These are phyloP conservation scores for Exophiala alcalophila DNA, from an alignment of 2,329 filamentous ascomycete species.

Conservation along the genomic window DNA sequence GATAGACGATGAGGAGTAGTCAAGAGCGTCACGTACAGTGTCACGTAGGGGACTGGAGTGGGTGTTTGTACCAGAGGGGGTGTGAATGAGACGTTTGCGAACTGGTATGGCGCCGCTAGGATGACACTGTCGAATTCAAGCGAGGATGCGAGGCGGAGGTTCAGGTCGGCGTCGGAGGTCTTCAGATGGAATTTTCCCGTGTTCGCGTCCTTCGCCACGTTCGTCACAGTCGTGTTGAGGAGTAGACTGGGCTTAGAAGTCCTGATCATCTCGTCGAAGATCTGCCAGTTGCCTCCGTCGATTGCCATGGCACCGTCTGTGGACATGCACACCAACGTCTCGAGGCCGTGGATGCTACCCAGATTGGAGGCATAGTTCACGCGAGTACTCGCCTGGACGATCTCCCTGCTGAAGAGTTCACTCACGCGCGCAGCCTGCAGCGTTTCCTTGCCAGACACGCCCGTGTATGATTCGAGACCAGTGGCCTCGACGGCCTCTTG, in stretches of 20 bases:
- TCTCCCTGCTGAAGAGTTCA: constrained; percentile 67
- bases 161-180: constrained; percentile 34
- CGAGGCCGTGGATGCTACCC: constrained; percentile 78
- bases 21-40: constrained; percentile 86
- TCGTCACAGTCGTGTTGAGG: constrained; percentile 66
- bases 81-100: constrained; percentile 61
- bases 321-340: constrained; percentile 89
- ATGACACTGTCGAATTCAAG: constrained; percentile 71
- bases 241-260: constrained; percentile 59
- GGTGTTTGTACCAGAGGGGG: constrained; percentile 52
- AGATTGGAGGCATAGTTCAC: constrained; percentile 95
- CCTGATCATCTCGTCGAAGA: constrained; percentile 79
- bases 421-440: constrained; percentile 66
- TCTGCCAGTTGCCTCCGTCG: constrained; percentile 86
- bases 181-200: constrained; percentile 37
- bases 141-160: constrained; percentile 10
- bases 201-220: constrained; percentile 51
- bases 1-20: constrained; percentile 72
- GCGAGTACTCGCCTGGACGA: constrained; percentile 85
- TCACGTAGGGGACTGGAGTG: constrained; percentile 78
- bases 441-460: constrained; percentile 69
- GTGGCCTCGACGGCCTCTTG: constrained; percentile 65
- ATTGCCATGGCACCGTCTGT: constrained; percentile 78
- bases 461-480: constrained; percentile 64
- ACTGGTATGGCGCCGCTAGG: constrained; percentile 80